Percentiles rank a stretch among this genome's conserved stretches.
Evolutionary conservation across 768 basidiomycete genomes (phyloP).

Genomic region (Lyophyllum decastes): DNA sequence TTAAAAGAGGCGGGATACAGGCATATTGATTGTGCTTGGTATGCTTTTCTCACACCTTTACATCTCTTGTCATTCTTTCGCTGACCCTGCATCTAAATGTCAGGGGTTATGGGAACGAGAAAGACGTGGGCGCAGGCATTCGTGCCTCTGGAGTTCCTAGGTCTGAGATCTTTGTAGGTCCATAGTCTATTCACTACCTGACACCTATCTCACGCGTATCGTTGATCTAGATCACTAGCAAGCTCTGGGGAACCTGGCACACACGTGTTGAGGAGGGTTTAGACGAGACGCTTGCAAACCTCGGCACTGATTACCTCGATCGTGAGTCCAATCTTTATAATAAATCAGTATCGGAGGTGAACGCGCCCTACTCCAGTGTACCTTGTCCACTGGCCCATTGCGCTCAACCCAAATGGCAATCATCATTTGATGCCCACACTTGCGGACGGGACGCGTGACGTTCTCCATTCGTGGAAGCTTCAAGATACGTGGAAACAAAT

Average conservation of each 20-base stretch:
- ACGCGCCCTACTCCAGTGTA: constrained; percentile 43
- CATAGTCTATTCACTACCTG: not conserved
- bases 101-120: constrained; percentile 75
- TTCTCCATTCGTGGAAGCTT: constrained; percentile 66
- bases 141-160: constrained; percentile 75
- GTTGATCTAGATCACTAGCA: constrained; percentile 61
- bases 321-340: constrained; percentile 35
- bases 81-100: not conserved
- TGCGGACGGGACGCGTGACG: constrained; percentile 65
- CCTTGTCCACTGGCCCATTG: constrained; percentile 82
- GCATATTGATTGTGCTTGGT: constrained; percentile 73
- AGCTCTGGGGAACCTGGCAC: constrained; percentile 71
- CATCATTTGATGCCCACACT: constrained; percentile 58
- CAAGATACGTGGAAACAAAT: constrained; percentile 83
- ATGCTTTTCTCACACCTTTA: constrained; percentile 1
- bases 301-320: constrained; percentile 87
- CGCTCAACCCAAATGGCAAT: constrained; percentile 69
- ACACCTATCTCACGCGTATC: not conserved
- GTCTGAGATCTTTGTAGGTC: constrained; percentile 55
- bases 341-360: constrained; percentile 13
- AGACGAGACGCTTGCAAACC: constrained; percentile 71
- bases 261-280: constrained; percentile 71
- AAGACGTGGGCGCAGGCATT: constrained; percentile 82
- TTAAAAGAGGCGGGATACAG: constrained; percentile 74
- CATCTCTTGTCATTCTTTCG: constrained; percentile 4